A percentile compares a stretch with the other conserved stretches of the same genome.
Evolutionary conservation across 1,284 basidiomycete genomes (phyloP).

Genomic region (Ganoderma resinaceum): DNA sequence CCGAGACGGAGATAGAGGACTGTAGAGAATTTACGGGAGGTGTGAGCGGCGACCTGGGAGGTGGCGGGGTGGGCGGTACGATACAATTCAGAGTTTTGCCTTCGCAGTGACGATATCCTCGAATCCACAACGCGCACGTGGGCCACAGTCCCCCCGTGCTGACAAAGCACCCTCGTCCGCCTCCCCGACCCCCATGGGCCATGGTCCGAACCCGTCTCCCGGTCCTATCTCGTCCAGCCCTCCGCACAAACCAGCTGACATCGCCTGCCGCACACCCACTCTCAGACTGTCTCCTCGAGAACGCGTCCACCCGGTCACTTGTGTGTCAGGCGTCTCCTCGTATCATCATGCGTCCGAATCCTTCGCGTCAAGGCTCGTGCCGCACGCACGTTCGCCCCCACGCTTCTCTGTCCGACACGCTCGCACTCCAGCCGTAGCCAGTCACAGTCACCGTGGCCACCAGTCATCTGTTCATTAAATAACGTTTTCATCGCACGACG

Average conservation of each 20-base stretch:
- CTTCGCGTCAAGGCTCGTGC: conserved; percentile 16
- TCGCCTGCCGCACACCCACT: neutral
- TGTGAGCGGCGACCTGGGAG: conserved; percentile 4
- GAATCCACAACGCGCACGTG: conserved; percentile 25
- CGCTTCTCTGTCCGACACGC: conserved; percentile 25
- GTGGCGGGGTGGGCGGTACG: neutral
- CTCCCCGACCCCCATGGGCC: conserved; percentile 5
- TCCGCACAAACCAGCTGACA: neutral
- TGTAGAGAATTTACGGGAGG: conserved; percentile 1
- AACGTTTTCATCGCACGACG: conserved; percentile 28
- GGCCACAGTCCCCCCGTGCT: conserved; percentile 21
- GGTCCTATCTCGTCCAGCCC: neutral
- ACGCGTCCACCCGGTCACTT: neutral
- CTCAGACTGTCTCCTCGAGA: conserved; percentile 1
- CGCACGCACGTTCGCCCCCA: conserved; percentile 34
- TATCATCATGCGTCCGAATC: conserved; percentile 8
- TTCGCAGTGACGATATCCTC: conserved; percentile 29
- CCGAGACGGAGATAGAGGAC: conserved; percentile 8
- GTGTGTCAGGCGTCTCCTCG: neutral
- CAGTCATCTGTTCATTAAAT: conserved; percentile 28
- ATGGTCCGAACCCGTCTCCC: neutral
- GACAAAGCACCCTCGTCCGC: conserved; percentile 25
- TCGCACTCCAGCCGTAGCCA: conserved; percentile 16
- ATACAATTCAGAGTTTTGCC: conserved; percentile 27
- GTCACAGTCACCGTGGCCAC: conserved; percentile 15